phyloP scores from a whole-genome alignment of 768 basidiomycete species.

The Gloeophyllum trabeum region DNA sequence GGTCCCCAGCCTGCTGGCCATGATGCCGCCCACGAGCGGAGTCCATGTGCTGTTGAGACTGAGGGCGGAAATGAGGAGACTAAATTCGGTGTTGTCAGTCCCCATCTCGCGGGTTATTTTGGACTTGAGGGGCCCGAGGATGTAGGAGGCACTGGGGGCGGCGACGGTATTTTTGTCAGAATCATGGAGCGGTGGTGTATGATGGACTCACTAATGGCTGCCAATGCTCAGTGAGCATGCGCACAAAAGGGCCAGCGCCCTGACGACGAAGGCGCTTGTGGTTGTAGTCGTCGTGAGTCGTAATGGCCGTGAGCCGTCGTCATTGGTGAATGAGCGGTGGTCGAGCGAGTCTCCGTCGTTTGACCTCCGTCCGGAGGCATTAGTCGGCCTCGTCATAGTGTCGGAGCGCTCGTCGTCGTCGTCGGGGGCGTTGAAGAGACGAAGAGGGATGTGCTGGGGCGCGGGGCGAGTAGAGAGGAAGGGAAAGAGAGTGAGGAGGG shows the following conservation, averaged over 20 bases:
- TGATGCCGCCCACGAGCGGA: slow-evolving; percentile 64
- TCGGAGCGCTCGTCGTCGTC: too few species aligned
- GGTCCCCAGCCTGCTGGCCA: slow-evolving; percentile 63
- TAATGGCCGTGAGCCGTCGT: too few species aligned
- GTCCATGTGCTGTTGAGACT: slow-evolving; percentile 71
- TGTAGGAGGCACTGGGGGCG: slow-evolving; percentile 51
- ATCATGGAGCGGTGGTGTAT: neutral
- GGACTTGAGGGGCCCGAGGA: slow-evolving; percentile 72
- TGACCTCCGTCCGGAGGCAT: too few species aligned
- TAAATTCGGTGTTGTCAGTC: slow-evolving; percentile 69
- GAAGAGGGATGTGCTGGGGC: too few species aligned
- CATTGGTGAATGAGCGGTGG: too few species aligned
- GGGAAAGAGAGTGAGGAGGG: too few species aligned
- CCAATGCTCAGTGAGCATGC: slow-evolving; percentile 68
- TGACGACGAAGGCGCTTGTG: slow-evolving; percentile 35
- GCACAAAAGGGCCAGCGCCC: slow-evolving; percentile 52
- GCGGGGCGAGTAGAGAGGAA: too few species aligned
- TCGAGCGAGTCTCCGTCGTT: too few species aligned
- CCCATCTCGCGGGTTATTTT: slow-evolving; percentile 57
- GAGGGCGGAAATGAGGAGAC: slow-evolving; percentile 65
- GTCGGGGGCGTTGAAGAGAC: too few species aligned
- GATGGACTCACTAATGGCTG: slow-evolving; percentile 54
- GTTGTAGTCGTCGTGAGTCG: too few species aligned
- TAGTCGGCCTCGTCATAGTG: too few species aligned
- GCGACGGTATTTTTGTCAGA: neutral